phyloP scores from a whole-genome alignment of 176 grass and related monocot genomes.

The Carex littledalei region DNA sequence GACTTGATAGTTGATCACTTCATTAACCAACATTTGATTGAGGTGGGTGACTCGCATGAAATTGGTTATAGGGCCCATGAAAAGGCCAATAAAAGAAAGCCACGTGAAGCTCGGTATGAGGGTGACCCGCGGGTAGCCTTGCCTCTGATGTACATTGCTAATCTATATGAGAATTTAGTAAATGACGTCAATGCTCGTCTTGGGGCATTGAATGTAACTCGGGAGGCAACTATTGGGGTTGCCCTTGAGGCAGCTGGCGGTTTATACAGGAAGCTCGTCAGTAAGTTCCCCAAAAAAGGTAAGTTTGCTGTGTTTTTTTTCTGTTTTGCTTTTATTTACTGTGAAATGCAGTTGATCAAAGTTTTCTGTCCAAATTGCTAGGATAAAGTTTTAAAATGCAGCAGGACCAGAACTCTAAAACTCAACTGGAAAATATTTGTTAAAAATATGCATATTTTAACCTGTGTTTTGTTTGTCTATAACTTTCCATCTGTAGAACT shows the following conservation, averaged over 20 bases:
- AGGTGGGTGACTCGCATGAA: slow-evolving; percentile 45
- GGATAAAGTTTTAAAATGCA: background rate
- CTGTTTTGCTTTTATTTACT: background rate
- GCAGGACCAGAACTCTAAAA: background rate
- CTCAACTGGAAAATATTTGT: background rate
- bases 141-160: slow-evolving; percentile 91
- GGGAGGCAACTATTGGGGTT: slow-evolving; percentile 61
- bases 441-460: background rate
- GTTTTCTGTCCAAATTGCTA: slow-evolving; percentile 6
- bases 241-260: slow-evolving; percentile 90
- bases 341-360: slow-evolving; percentile 14
- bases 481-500: background rate
- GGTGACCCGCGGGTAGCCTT: slow-evolving; percentile 67
- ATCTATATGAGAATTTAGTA: slow-evolving; percentile 86
- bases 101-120: slow-evolving; percentile 47
- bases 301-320: slow-evolving; percentile 1
- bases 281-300: slow-evolving; percentile 86
- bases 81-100: slow-evolving; percentile 77
- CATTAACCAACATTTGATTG: slow-evolving; percentile 57
- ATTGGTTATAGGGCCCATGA: slow-evolving; percentile 31
- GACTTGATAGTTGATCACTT: slow-evolving; percentile 68
- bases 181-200: slow-evolving; percentile 54
- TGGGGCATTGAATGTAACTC: slow-evolving; percentile 47
- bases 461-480: background rate
- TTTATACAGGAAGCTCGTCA: slow-evolving; percentile 77